Conservation (phyloP, 2,329 filamentous ascomycete species). For the Fusarium temperatum region DNA sequence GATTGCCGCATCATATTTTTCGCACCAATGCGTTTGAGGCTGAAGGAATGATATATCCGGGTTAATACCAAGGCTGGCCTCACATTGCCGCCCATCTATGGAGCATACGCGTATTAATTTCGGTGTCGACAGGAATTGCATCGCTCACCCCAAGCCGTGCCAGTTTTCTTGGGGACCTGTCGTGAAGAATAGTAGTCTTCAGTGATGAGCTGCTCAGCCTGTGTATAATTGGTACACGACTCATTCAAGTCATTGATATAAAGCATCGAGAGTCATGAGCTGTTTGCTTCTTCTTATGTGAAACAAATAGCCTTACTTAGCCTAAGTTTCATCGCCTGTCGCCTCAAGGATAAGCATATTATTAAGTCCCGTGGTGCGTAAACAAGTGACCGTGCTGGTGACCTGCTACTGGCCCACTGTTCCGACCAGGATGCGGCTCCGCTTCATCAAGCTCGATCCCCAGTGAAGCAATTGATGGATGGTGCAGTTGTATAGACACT, state of each 20-base stretch:
- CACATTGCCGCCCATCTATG: too few species aligned
- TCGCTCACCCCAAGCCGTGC: rapidly evolving
- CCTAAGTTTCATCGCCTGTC: neutral
- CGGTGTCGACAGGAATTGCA: rapidly evolving
- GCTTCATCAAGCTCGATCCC: neutral
- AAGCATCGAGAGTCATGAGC: neutral
- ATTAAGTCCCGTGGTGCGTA: neutral
- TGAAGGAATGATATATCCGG: neutral
- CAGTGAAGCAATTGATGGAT: rapidly evolving
- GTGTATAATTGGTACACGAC: rapidly evolving
- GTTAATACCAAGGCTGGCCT: neutral
- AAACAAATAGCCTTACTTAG: neutral
- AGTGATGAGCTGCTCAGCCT: neutral
- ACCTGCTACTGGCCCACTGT: neutral
- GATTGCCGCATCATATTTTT: neutral
- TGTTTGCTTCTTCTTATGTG: neutral
- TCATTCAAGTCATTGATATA: neutral
- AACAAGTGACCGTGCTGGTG: neutral
- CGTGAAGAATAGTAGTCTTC: rapidly evolving
- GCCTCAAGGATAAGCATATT: neutral
- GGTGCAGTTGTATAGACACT: rapidly evolving
- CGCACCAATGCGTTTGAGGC: neutral
- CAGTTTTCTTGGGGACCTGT: rapidly evolving
- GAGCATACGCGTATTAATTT: neutral
- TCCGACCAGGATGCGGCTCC: neutral